Percentiles rank a stretch among this genome's conserved stretches.
Conservation (phyloP, 2,329 filamentous ascomycete genomes). For the Colletotrichum ledebouriae region DNA sequence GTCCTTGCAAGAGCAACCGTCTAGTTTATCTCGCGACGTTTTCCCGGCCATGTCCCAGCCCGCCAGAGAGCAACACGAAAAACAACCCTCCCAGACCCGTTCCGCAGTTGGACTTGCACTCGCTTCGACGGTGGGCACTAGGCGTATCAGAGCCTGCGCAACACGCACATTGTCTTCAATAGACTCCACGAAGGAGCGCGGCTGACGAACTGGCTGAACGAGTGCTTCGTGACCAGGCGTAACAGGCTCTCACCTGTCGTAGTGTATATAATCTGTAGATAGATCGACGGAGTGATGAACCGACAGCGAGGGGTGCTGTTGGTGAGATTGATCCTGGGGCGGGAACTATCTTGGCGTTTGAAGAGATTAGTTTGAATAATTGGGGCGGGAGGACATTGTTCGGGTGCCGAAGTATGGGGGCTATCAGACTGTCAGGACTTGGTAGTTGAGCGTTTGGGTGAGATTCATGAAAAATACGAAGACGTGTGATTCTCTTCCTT, state of each 20-base stretch:
- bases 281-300: not conserved
- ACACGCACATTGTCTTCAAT: slow-evolving; percentile 13
- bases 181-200: not conserved
- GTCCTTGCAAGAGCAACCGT: not conserved
- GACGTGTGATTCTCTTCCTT: too few species aligned
- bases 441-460: not conserved
- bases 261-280: slow-evolving; percentile 5
- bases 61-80: not conserved
- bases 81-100: not conserved
- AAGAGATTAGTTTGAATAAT: not conserved
- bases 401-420: not conserved
- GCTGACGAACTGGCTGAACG: not conserved
- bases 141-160: not conserved
- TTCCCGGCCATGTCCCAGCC: not conserved
- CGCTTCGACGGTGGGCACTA: slow-evolving; percentile 2
- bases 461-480: too few species aligned
- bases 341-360: not conserved
- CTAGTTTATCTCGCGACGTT: not conserved
- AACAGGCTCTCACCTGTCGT: not conserved
- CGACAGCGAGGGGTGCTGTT: not conserved
- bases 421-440: not conserved
- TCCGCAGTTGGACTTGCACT: slow-evolving; percentile 2
- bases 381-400: not conserved
- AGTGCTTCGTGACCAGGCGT: slow-evolving; percentile 24
- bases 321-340: not conserved